Conservation (phyloP, 768 basidiomycete genomes). For the Dioszegia hungarica region DNA sequence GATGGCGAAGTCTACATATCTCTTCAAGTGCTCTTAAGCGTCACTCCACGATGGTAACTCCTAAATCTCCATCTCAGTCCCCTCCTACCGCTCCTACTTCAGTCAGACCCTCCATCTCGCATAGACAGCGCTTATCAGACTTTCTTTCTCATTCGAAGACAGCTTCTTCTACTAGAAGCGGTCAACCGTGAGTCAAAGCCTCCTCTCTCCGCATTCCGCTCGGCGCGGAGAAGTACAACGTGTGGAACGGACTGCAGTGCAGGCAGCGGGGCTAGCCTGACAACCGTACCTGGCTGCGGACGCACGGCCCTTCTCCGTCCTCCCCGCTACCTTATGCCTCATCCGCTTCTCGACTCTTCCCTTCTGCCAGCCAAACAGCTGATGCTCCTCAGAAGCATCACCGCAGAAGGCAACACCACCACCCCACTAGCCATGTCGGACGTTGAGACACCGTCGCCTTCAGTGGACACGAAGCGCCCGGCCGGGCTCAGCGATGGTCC, state of each 20-base stretch:
- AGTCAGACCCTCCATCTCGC: neutral
- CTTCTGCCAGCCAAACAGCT: too few species aligned
- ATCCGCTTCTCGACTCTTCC: too few species aligned
- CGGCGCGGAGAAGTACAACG: too few species aligned
- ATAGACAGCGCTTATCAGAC: neutral
- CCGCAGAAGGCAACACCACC: constrained; percentile 15
- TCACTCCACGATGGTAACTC: neutral
- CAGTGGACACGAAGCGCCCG: constrained; percentile 16
- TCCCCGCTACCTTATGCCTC: too few species aligned
- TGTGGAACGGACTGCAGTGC: too few species aligned
- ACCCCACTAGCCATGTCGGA: constrained; percentile 27
- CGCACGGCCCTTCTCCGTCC: too few species aligned
- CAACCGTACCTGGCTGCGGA: too few species aligned
- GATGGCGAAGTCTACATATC: too few species aligned
- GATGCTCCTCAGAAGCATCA: constrained; percentile 1
- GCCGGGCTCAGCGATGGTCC: constrained; percentile 41
- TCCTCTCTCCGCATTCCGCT: too few species aligned
- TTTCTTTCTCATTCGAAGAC: constrained; percentile 6
- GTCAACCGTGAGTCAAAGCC: constrained; percentile 9
- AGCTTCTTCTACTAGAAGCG: neutral
- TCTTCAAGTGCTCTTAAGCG: too few species aligned
- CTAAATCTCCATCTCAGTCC: neutral
- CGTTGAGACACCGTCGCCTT: constrained; percentile 5
- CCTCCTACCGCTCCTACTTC: neutral
- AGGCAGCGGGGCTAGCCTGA: too few species aligned